Evolutionary conservation across 2,329 filamentous ascomycete species (phyloP).

Genomic region (Colletotrichum sp.): DNA sequence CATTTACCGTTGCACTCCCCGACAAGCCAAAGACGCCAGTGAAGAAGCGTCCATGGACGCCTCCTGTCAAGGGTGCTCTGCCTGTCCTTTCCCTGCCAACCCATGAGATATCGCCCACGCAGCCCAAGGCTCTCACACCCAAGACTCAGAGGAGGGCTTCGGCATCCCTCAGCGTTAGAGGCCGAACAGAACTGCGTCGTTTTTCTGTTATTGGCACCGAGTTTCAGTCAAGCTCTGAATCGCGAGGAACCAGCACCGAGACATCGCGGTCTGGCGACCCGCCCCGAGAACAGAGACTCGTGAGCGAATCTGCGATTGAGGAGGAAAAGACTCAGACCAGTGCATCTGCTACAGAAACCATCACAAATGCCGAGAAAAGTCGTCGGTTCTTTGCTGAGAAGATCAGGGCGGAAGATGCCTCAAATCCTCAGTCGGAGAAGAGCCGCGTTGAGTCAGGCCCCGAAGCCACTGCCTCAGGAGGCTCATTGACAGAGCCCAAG

Average conservation of each 20-base stretch:
- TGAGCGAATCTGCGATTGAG: not conserved
- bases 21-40: conserved; percentile 69
- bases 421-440: not conserved
- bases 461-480: not conserved
- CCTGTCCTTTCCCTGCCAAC: conserved; percentile 41
- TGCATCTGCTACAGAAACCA: not conserved
- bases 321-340: not conserved
- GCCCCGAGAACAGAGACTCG: not conserved
- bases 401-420: not conserved
- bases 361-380: not conserved
- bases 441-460: not conserved
- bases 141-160: conserved; percentile 7
- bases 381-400: not conserved
- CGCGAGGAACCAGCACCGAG: not conserved
- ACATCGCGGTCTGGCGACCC: not conserved
- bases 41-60: conserved; percentile 71
- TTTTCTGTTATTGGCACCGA: conserved; percentile 13
- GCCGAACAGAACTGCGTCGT: conserved; percentile 7
- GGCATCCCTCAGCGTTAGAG: not conserved
- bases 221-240: not conserved
- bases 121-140: conserved; percentile 10
- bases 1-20: conserved; percentile 77
- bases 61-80: conserved; percentile 39
- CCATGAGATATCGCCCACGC: conserved; percentile 29
- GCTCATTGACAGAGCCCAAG: not conserved